Percentiles rank a stretch among this genome's conserved stretches.
Evolutionary conservation across 2,329 filamentous ascomycete species (phyloP).

Genomic region (Trichoderma arundinaceum): DNA sequence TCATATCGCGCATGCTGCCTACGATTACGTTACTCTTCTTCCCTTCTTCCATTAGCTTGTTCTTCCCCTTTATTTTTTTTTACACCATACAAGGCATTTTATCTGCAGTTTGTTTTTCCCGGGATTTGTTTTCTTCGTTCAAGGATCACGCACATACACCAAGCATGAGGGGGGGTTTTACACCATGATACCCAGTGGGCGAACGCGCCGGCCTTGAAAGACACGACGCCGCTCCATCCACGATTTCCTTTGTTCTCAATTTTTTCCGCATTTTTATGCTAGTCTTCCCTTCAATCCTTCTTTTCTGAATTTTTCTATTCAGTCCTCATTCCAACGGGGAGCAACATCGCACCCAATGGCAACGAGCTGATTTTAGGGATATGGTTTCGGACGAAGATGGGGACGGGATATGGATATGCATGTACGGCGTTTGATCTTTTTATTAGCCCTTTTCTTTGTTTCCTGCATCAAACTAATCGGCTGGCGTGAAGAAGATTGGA

Average conservation of each 20-base stretch:
- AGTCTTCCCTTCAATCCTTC: neutral
- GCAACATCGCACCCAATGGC: constrained; percentile 5
- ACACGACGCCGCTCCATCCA: constrained; percentile 48
- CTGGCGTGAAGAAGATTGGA: constrained; percentile 16
- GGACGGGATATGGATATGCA: constrained; percentile 36
- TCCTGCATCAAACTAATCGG: constrained; percentile 32
- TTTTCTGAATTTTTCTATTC: neutral
- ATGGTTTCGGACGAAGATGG: constrained; percentile 34
- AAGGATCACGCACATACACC: constrained; percentile 42
- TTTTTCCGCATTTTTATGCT: constrained; percentile 20
- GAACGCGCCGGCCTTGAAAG: constrained; percentile 43
- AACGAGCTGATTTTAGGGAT: constrained; percentile 27
- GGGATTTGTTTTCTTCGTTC: neutral
- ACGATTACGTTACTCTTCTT: neutral
- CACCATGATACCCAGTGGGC: constrained; percentile 51
- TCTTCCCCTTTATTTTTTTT: constrained; percentile 3
- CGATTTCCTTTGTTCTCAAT: constrained; percentile 37
- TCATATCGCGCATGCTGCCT: neutral
- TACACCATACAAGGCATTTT: constrained; percentile 22
- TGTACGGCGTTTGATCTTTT: constrained; percentile 41
- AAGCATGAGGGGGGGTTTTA: constrained; percentile 41
- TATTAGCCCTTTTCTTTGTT: constrained; percentile 29
- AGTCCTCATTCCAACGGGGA: neutral
- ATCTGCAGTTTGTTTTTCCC: constrained; percentile 15
- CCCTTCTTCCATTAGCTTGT: neutral